Base-by-base conservation (phyloP, 345 rosid species). In the Rhodomyrtus tomentosa region DNA sequence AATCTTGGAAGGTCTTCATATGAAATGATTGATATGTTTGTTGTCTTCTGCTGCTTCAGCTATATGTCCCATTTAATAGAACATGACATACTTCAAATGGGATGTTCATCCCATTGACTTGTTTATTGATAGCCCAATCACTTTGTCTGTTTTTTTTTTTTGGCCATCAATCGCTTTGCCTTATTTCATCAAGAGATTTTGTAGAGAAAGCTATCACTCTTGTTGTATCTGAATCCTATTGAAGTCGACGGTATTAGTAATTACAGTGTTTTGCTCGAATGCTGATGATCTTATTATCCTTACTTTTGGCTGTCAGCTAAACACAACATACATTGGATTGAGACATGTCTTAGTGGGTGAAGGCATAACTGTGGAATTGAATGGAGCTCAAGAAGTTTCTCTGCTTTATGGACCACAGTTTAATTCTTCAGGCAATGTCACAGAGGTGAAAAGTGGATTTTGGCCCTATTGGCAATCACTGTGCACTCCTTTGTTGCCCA, bases 271-370 rank as follows among this genome's bases (percentile, higher is more conserved):
- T 68, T 68, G 79, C 79, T 68, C 18, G 45, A 68, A 8, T 55
- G 40, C 36, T 36, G 32, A 40, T 50, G 80, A 49, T 27, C 3
- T 16, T 29, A 52, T 82, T 72, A 20, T 11, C 52, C 62, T 55
- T 81, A 40, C 53, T 56, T 79, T 83, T 88, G 87, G 62, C 58
- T 84, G 82, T 84, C 92, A 93, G 95, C 85, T 90, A 87, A 95
- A 92, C 87, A 87, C 80, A 27, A 90, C 95, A 29, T 87, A 90
- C n/a, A 59, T 52, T 42, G 87, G 90, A 50, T 85, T 94, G 87
- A 92, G 90, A 84, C 90, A 94, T 83, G 87, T 94, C 36, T 88
- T 91, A 79, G 93, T 94, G 22, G 92, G 93, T 83, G 94, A 94
- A 85, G 98, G 96, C 68, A 91, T 92, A 74, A 87, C 95, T 18